Evolutionary conservation across 345 rosid species (phyloP).

Genomic region (Garcia nutans): DNA sequence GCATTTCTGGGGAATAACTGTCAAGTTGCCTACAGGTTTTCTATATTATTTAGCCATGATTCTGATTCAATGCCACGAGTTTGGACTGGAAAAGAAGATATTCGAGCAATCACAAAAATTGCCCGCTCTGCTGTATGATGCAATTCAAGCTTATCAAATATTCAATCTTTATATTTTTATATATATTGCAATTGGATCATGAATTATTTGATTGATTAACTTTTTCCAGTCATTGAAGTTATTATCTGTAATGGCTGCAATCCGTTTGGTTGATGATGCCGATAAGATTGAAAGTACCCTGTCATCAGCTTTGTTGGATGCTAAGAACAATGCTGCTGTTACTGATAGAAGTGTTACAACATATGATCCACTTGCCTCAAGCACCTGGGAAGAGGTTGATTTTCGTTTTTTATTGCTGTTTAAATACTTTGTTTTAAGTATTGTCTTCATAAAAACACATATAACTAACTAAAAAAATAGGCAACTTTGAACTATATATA

Average conservation of each 20-base stretch:
- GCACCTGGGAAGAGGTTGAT: conserved; percentile 89
- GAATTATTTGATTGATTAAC: conserved; percentile 21
- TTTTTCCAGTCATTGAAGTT: conserved; percentile 78
- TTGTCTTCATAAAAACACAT: not conserved
- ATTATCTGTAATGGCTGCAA: conserved; percentile 79
- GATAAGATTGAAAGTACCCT: conserved; percentile 74
- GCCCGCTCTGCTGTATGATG: conserved; percentile 86
- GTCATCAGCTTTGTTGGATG: conserved; percentile 53
- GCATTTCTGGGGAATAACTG: conserved; percentile 21
- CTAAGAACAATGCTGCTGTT: conserved; percentile 34
- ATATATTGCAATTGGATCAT: not conserved
- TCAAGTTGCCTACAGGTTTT: conserved; percentile 55
- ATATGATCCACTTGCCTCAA: conserved; percentile 82
- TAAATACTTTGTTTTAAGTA: not conserved
- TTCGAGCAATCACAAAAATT: conserved; percentile 83
- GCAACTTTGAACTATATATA: not conserved
- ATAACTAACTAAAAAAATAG: not conserved
- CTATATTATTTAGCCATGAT: conserved; percentile 86
- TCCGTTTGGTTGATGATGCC: conserved; percentile 70
- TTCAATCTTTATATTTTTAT: not conserved
- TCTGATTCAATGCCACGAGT: conserved; percentile 97
- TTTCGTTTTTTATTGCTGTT: conserved; percentile 13
- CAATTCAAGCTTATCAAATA: conserved; percentile 2
- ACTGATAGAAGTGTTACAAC: conserved; percentile 57
- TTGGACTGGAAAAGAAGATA: conserved; percentile 99